Base-by-base conservation (phyloP, 2,329 filamentous ascomycete species). In the Lojkania enalia region DNA sequence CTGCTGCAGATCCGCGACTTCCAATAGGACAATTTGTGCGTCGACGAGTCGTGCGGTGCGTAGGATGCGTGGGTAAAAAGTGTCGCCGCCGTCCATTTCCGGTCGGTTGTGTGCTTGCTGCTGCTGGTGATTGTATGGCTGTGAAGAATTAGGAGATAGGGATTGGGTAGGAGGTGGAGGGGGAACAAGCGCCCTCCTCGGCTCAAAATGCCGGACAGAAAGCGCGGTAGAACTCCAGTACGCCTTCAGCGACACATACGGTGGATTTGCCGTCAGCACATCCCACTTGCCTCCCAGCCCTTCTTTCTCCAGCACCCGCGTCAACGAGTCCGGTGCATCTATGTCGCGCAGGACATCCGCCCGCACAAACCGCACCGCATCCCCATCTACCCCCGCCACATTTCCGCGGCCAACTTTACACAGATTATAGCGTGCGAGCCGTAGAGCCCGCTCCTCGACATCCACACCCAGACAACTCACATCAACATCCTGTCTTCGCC, bases 211-310 rank as follows among this genome's bases (percentile, higher is more conserved):
- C 13, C 90, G 81, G 20, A 96, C 92, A 11, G 88, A 92, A 19
- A 84, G 80, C 1, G 78, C 75, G 1, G 86, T 90, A 14, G 81
- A 80, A 29, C 70, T 77, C 29, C 76, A 70, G 59, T 88, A 90
- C 5, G 80, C 81, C 3, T 0, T 52, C 0, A 76, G 72, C 2
- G 90, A 95, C 39, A 97, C 85, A 66, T 97, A 97, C 0, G 94
- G 94, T 13, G 94, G 94, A 61, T 99, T 99, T 1, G 87, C 87
- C 25, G 94, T 80, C 1, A 99, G 70, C 3, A 97, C 71, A 50
- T 95, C 62, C 66, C 66, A 70, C 1, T 46, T 31, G 25, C 44
- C 20, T 35, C 61, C 51, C 35, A 62, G 38, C 12, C 46, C 52
- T 13, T 49, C 31, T 13, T 48, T 56, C 7, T 69, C 30, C 2